A percentile compares a stretch with the other conserved stretches of the same genome.
Evolutionary conservation across 2,329 filamentous ascomycete species (phyloP).

Genomic region (Penicillium digitatum): DNA sequence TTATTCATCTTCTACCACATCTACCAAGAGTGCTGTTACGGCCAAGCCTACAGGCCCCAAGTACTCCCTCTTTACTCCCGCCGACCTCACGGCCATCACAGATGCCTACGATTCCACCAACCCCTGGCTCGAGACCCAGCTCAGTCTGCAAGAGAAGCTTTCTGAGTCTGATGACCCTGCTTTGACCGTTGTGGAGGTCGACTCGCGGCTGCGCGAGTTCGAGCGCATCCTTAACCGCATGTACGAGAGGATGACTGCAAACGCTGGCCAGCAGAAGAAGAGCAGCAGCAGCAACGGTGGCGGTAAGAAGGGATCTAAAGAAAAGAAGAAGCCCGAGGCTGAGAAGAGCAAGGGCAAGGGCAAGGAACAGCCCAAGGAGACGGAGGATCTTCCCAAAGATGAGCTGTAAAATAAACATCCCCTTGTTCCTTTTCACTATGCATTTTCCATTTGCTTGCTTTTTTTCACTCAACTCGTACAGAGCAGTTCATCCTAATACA

Average conservation of each 20-base stretch:
- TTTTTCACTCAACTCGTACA: constrained; percentile 10
- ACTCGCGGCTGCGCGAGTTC: constrained; percentile 65
- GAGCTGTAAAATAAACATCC: constrained; percentile 25
- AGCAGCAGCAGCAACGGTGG: constrained; percentile 25
- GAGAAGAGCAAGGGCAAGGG: constrained; percentile 24
- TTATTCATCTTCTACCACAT: constrained; percentile 35
- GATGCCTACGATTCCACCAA: constrained; percentile 59
- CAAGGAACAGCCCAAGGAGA: constrained; percentile 20
- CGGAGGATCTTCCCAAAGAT: constrained; percentile 31
- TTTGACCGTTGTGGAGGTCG: constrained; percentile 67
- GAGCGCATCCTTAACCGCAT: constrained; percentile 47
- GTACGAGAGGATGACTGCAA: constrained; percentile 47
- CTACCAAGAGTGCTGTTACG: constrained; percentile 33
- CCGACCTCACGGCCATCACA: constrained; percentile 66
- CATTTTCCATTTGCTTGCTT: constrained; percentile 12
- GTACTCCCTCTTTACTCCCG: constrained; percentile 65
- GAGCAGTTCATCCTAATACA: constrained; percentile 14
- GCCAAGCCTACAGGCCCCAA: constrained; percentile 47
- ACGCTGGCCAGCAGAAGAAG: constrained; percentile 26
- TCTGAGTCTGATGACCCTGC: constrained; percentile 68
- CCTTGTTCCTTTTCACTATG: not conserved
- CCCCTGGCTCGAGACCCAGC: constrained; percentile 71
- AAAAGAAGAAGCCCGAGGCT: constrained; percentile 32
- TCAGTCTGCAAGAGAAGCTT: constrained; percentile 67
- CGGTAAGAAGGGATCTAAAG: constrained; percentile 24